Base-by-base conservation (phyloP, 2,329 filamentous ascomycete species). In the Allantophomopsis lycopodina region DNA sequence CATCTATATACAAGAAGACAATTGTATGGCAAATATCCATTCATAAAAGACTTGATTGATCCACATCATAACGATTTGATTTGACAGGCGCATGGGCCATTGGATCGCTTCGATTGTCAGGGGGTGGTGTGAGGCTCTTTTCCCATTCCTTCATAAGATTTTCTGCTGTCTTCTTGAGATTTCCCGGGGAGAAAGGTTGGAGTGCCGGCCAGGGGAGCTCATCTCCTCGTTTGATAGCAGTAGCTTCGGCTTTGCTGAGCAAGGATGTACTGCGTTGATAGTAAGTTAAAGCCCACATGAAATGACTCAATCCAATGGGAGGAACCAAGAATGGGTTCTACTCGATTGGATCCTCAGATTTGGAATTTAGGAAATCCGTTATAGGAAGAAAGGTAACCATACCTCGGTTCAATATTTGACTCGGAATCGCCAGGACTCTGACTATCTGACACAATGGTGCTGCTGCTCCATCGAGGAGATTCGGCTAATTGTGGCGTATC, bases 131-230 rank as follows among this genome's bases (percentile, higher is more conserved):
- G 12, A 88, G 63, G 48, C 74, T 83, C 58, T 77, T 84, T 63
- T 96, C 89, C 84, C 86, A 94, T 55, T 94, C 87, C 47, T 79
- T 82, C 76, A 95, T 86, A 42, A 94, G 68, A 45, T 81, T 83
- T 30, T 79, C 83, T n/a, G 88, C 84, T 1, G 84, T 89, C 31
- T 77, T 73, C 55, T 86, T 84, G 49, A 95, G 63, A 50, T 85
- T 87, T 48, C 76, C 78, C 0, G 87, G 83, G 20, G 51, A 55
- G 32, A 20, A 82, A 56, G 42, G 76, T 55, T 52, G 78, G 64
- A 56, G 40, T 10, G 49, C 52, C 13, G 54, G 53, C 55, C 55
- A 58, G 33, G 50, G 65, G 12, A 68, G 64, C 3, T 55, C 50
- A 17, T 55, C 51, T 6, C 44, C 44, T 38, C 46, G 54, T 18